phyloP scores from a whole-genome alignment of 345 rosid genomes.

The Eucalyptus melliodora region DNA sequence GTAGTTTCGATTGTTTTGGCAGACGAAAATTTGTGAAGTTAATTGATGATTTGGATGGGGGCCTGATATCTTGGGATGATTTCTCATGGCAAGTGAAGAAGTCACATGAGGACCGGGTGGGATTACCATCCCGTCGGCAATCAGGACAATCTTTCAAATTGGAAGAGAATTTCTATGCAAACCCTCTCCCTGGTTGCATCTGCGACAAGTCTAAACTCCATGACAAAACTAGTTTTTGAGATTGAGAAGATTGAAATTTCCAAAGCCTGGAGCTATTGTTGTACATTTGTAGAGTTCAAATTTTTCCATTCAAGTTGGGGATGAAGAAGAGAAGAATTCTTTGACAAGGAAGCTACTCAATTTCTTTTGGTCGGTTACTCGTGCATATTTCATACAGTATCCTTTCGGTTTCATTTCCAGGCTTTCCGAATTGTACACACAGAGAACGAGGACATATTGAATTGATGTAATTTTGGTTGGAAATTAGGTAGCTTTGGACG shows the following conservation, averaged over 20 bases:
- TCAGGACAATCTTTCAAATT: slow-evolving; percentile 16
- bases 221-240: not conserved
- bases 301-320: not conserved
- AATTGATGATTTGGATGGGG: slow-evolving; percentile 43
- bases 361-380: not conserved
- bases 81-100: slow-evolving; percentile 28
- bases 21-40: slow-evolving; percentile 41
- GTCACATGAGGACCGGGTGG: slow-evolving; percentile 35
- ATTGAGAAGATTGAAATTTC: not conserved
- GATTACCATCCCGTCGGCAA: slow-evolving; percentile 34
- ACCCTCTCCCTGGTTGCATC: slow-evolving; percentile 67
- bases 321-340: not conserved
- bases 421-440: not conserved
- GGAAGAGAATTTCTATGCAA: slow-evolving; percentile 64
- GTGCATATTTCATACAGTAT: not conserved
- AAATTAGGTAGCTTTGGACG: not conserved
- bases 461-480: not conserved
- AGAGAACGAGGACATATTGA: not conserved
- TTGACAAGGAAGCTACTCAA: not conserved
- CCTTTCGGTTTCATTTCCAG: not conserved
- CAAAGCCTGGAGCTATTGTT: not conserved
- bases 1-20: not conserved
- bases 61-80: slow-evolving; percentile 28
- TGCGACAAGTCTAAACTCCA: slow-evolving; percentile 15
- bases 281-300: not conserved